phyloP scores from a whole-genome alignment of 2,329 filamentous ascomycete species.

The Meredithiella fracta region DNA sequence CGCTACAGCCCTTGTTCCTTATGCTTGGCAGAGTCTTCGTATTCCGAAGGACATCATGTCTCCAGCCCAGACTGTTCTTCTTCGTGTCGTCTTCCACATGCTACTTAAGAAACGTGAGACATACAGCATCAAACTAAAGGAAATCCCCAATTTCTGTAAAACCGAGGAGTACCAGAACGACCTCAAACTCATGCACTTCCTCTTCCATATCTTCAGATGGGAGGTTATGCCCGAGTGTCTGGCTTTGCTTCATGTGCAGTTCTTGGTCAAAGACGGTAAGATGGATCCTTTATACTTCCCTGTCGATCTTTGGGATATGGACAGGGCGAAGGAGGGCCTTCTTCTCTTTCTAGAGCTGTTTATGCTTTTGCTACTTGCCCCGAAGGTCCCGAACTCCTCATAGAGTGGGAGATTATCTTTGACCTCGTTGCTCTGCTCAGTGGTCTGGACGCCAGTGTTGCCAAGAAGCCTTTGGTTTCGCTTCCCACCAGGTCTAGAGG shows the following conservation, averaged over 20 bases:
- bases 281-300: conserved; percentile 76
- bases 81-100: conserved; percentile 52
- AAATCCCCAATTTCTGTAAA: conserved; percentile 11
- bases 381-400: conserved; percentile 67
- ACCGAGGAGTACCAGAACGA: conserved; percentile 13
- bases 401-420: conserved; percentile 82
- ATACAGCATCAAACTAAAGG: not conserved
- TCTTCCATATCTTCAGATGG: conserved; percentile 81
- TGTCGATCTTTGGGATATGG: conserved; percentile 93
- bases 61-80: conserved; percentile 80
- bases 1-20: conserved; percentile 74
- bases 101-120: conserved; percentile 11
- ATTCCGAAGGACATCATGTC: conserved; percentile 95
- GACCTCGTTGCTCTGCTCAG: conserved; percentile 77
- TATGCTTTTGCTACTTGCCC: conserved; percentile 75
- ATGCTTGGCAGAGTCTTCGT: conserved; percentile 78
- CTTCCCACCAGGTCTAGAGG: conserved; percentile 15
- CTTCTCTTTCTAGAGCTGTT: conserved; percentile 92
- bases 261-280: conserved; percentile 64
- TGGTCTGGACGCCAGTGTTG: conserved; percentile 73
- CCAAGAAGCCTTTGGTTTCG: conserved; percentile 54
- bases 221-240: conserved; percentile 89
- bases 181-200: conserved; percentile 51
- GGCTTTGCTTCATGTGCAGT: conserved; percentile 85
- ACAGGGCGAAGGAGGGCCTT: conserved; percentile 85